phyloP scores from a whole-genome alignment of 1,284 basidiomycete species.

The Papiliotrema nemorosa region DNA sequence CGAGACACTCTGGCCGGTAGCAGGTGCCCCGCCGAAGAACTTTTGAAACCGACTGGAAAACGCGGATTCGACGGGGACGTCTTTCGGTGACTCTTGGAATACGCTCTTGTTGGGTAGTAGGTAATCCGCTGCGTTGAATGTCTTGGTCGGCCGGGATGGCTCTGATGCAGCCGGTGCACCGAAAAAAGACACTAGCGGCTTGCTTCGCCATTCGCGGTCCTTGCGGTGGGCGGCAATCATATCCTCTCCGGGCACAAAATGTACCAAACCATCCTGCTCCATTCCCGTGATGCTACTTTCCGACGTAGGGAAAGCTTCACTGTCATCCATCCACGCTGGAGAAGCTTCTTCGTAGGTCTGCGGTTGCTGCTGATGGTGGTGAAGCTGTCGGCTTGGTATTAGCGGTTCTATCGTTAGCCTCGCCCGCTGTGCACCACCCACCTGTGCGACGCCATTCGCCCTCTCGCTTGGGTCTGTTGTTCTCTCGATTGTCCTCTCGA shows the following conservation, averaged over 20 bases:
- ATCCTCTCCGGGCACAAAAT: constrained; percentile 43
- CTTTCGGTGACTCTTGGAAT: constrained; percentile 14
- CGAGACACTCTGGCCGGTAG: background rate
- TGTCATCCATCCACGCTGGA: constrained; percentile 47
- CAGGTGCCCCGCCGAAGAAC: constrained; percentile 28
- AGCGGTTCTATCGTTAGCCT: background rate
- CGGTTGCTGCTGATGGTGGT: background rate
- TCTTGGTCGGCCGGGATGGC: constrained; percentile 17
- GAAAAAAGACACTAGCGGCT: constrained; percentile 33
- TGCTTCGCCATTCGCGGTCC: constrained; percentile 29
- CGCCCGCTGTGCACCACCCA: constrained; percentile 20
- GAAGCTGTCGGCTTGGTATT: background rate
- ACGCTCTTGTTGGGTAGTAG: constrained; percentile 25
- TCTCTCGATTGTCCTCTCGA: background rate
- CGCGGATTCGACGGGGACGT: constrained; percentile 8
- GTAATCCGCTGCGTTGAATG: constrained; percentile 41
- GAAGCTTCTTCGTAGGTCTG: constrained; percentile 23
- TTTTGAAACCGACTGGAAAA: constrained; percentile 42
- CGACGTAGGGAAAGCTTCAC: constrained; percentile 6
- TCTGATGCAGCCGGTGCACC: constrained; percentile 15
- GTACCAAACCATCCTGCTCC: constrained; percentile 23
- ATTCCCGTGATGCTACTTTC: constrained; percentile 28
- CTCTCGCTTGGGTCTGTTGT: background rate
- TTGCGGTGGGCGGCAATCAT: constrained; percentile 42
- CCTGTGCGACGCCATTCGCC: background rate